Conservation (phyloP, 129 eudicot species). For the Lactuca saligna region DNA sequence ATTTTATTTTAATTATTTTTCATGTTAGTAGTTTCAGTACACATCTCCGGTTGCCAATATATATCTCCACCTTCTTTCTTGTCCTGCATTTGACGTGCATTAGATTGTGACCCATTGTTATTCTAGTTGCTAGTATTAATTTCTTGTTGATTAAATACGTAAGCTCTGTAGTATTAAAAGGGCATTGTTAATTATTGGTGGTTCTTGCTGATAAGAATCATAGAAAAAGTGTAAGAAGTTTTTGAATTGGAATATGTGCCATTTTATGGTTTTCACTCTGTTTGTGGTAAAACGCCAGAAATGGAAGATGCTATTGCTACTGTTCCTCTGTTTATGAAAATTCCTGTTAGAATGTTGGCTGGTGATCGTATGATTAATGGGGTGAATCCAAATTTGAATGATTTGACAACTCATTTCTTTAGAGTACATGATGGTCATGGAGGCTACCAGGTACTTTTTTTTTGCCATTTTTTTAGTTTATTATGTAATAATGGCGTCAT, state of each 20-base stretch:
- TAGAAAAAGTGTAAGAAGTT: conserved; percentile 40
- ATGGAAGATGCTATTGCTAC: conserved; percentile 72
- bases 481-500: no score
- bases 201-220: conserved; percentile 38
- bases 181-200: background rate
- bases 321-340: conserved; percentile 53
- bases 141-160: no score
- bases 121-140: no score
- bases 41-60: no score
- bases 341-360: conserved; percentile 59
- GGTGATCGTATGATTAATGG: conserved; percentile 39
- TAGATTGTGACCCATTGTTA: no score
- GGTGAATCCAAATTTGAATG: conserved; percentile 49
- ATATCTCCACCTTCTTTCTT: no score
- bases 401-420: conserved; percentile 49
- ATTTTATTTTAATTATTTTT: no score
- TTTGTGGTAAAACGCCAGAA: conserved; percentile 67
- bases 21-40: no score
- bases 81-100: no score
- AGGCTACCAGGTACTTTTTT: conserved; percentile 57
- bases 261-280: conserved; percentile 67
- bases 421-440: conserved; percentile 82
- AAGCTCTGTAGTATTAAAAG: no score
- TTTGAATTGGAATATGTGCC: conserved; percentile 59
- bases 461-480: no score